A percentile compares a stretch with the other conserved stretches of the same genome.
Evolutionary conservation across 176 grass and related monocot genomes (phyloP).

Genomic region (Eleusine coracana): DNA sequence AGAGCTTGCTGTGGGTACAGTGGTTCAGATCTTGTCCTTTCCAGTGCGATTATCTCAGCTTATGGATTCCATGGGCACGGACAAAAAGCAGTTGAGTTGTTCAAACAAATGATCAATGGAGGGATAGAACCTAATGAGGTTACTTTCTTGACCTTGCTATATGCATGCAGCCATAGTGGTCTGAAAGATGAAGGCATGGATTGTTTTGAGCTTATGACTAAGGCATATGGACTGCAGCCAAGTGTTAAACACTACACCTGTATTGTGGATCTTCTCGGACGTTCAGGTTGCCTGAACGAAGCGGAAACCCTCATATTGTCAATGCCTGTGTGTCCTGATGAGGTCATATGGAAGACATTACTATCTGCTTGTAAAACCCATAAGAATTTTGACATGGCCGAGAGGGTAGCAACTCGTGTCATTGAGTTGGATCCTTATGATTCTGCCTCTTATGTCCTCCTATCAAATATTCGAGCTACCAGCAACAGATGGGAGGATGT

Average conservation of each 20-base stretch:
- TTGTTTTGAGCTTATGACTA: conserved; percentile 61
- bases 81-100: conserved; percentile 48
- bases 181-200: conserved; percentile 59
- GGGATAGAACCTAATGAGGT: conserved; percentile 55
- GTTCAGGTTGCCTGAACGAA: conserved; percentile 55
- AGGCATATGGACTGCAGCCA: conserved; percentile 52
- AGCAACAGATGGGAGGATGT: conserved; percentile 60
- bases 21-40: conserved; percentile 53
- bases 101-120: conserved; percentile 52
- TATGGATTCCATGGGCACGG: conserved; percentile 75
- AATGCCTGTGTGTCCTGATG: conserved; percentile 62
- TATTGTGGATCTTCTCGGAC: conserved; percentile 73
- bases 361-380: conserved; percentile 68
- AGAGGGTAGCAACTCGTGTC: conserved; percentile 58
- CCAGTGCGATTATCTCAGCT: conserved; percentile 64
- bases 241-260: conserved; percentile 71
- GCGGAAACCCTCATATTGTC: conserved; percentile 62
- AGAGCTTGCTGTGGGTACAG: conserved; percentile 41
- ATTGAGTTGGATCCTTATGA: conserved; percentile 65
- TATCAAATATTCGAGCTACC: conserved; percentile 74
- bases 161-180: conserved; percentile 81
- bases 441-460: conserved; percentile 66
- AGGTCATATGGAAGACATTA: conserved; percentile 75
- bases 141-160: conserved; percentile 73
- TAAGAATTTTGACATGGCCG: conserved; percentile 61